phyloP scores from a whole-genome alignment of 805 yeast species.

The Cyberlindnera americana region DNA sequence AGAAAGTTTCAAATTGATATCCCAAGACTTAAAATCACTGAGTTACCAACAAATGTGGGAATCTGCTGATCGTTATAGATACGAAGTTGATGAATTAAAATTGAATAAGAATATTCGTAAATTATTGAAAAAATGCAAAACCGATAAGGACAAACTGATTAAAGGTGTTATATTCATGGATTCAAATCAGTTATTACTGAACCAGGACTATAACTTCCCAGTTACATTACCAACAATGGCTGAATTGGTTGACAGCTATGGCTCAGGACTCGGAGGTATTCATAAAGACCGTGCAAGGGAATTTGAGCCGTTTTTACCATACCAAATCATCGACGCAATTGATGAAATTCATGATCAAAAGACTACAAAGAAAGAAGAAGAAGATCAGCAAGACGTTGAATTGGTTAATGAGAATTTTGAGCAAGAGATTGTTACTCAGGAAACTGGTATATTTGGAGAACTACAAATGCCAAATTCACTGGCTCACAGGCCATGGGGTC shows the following conservation, averaged over 20 bases:
- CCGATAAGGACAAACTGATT: slow-evolving; percentile 9
- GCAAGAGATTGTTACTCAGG: slow-evolving; percentile 27
- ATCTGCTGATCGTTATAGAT: slow-evolving; percentile 70
- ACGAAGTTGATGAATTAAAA: slow-evolving; percentile 77
- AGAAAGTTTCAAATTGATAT: slow-evolving; percentile 54
- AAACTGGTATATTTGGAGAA: slow-evolving; percentile 47
- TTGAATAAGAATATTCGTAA: slow-evolving; percentile 39
- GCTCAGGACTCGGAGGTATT: slow-evolving; percentile 68
- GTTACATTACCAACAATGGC: slow-evolving; percentile 56
- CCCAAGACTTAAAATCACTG: slow-evolving; percentile 50
- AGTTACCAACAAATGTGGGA: slow-evolving; percentile 69
- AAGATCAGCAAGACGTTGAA: slow-evolving; percentile 16
- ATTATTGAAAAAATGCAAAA: slow-evolving; percentile 14
- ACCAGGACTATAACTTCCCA: slow-evolving; percentile 29
- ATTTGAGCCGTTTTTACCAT: slow-evolving; percentile 71
- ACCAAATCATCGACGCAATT: slow-evolving; percentile 63
- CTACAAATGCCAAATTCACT: slow-evolving; percentile 46
- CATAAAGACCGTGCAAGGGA: slow-evolving; percentile 48
- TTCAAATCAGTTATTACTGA: slow-evolving; percentile 36
- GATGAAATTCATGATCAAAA: slow-evolving; percentile 60
- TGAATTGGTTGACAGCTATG: slow-evolving; percentile 73
- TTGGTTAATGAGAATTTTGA: slow-evolving; percentile 16
- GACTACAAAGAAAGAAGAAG: slow-evolving; percentile 24
- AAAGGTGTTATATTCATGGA: slow-evolving; percentile 20
- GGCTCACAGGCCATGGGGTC: slow-evolving; percentile 53